Base-by-base conservation (phyloP, 768 basidiomycete species). In the Hemileccinum rubropunctum region DNA sequence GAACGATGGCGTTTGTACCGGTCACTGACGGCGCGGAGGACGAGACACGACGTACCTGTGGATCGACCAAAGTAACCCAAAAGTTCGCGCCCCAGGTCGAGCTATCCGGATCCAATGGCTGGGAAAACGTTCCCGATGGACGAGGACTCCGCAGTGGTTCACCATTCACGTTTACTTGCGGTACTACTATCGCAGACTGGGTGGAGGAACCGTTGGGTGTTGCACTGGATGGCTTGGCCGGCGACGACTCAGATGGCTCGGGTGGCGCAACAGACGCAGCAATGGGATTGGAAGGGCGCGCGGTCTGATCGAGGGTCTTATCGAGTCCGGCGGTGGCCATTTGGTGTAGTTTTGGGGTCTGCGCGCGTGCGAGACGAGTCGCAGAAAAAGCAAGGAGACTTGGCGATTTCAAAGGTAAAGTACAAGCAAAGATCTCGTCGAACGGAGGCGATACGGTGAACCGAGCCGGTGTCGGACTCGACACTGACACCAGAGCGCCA, bases 61-160 rank as follows among this genome's bases (percentile, higher is more conserved):
- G 94, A 76, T 97, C 93, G 42, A 88, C 79, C 45, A 95, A 76
- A 6, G 94, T 95, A 7, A 95, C 91, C 94, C 94, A 97, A 65
- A 97, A 95, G 66, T 92, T 86, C 23, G 87, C 81, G 5, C 91
- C 91, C 91, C 91, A 94, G 26, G 78, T 78, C 53, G 79, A 69
- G 57, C 77, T 79, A 27, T 70, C 67, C 4, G 59, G 51, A 52
- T 69, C 69, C 26, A 55, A 45, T 0, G 57, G 44, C 2, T 40
- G 18, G 3, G 26, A 13, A n/a, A 61, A 59, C 3, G 54, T 57
- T 26, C 52, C 63, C n/a, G 69, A 67, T 8, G 63, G 69, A 30
- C 67, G 63, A 40, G 63, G 67, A 46, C 63, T 71, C 35, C 52
- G 55, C 11, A 69, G 17, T 5, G 67, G 67, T 21, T 70, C 65